Base-by-base conservation (phyloP, 2,329 filamentous ascomycete genomes). In the Mycogone perniciosa region DNA sequence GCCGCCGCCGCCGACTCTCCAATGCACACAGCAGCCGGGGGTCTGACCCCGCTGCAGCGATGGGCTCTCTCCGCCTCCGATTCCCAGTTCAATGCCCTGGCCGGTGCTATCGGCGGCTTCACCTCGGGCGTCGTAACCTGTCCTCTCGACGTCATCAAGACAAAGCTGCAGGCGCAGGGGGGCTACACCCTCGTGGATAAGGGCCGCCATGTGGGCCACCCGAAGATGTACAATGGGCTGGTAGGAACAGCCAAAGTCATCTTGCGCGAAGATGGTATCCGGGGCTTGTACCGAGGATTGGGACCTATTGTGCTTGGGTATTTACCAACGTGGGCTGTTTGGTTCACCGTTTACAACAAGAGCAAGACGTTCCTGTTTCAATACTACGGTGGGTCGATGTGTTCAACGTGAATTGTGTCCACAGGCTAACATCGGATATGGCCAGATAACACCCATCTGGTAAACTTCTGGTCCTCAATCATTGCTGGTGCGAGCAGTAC, bases 141-240 rank as follows among this genome's bases (percentile, higher is more conserved):
- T 67, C 93, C 93, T 39, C 84, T 99, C 60, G 93, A 99, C 75
- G 93, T 99, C 56, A 97, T 99, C 71, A 99, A 99, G 75, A 99
- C 93, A 41, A 97, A 96, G 70, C 73, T 99, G 54, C 93, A 99
- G 68, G 92, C 91, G 11, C 93, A 97, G 67, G 92, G 92, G 56
- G 88, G 89, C 20, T 95, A 95, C 68, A 59, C 68, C 59, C 78
- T 72, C 58, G 69, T 68, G 64, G 76, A 72, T 60, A 72, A 73
- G 56, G 75, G 69, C 54, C 67, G 67, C 48, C 73, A 74, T 65
- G 74, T 72, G 30, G 74, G 73, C 30, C 76, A 77, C 53, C 69
- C 72, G 26, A 75, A 73, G 76, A 73, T 93, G 45, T 99, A 99
- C 67, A 84, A 86, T 56, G 93, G 93, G 6, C 79, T 99, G 62